phyloP scores from a whole-genome alignment of 2,329 filamentous ascomycete species.

The Penicillium crustosum region DNA sequence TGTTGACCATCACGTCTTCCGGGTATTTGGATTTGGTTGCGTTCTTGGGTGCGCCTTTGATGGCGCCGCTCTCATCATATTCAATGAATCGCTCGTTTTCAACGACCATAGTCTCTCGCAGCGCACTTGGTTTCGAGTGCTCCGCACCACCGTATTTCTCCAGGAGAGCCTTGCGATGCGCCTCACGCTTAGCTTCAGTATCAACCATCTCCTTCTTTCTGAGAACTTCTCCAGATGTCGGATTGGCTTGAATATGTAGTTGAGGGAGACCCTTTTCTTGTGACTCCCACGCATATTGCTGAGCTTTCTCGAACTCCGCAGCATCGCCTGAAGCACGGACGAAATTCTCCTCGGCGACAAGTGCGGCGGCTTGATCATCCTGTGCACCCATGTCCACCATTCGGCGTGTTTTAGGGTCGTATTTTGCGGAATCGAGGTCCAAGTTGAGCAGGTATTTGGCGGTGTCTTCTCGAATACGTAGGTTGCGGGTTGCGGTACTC shows the following conservation, averaged over 20 bases:
- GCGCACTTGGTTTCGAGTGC: slow-evolving; percentile 58
- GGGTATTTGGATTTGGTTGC: slow-evolving; percentile 84
- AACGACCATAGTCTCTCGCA: slow-evolving; percentile 67
- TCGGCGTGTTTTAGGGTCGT: slow-evolving; percentile 91
- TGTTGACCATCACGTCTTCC: slow-evolving; percentile 84
- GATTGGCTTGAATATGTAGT: slow-evolving; percentile 91
- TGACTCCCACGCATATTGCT: slow-evolving; percentile 90
- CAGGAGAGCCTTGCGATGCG: slow-evolving; percentile 67
- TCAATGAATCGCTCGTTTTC: slow-evolving; percentile 88
- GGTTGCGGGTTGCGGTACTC: slow-evolving; percentile 82
- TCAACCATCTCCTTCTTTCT: slow-evolving; percentile 79
- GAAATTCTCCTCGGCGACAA: slow-evolving; percentile 93
- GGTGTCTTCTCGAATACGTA: slow-evolving; percentile 92
- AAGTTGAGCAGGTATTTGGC: slow-evolving; percentile 95
- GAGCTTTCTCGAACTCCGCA: slow-evolving; percentile 85
- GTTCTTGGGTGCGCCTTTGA: slow-evolving; percentile 81
- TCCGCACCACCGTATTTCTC: slow-evolving; percentile 80
- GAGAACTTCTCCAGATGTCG: slow-evolving; percentile 83
- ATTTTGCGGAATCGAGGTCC: slow-evolving; percentile 93
- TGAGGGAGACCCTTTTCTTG: slow-evolving; percentile 80
- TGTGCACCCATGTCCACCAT: slow-evolving; percentile 85
- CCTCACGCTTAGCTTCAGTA: slow-evolving; percentile 65
- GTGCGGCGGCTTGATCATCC: slow-evolving; percentile 72
- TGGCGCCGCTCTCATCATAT: slow-evolving; percentile 84
- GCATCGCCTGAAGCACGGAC: slow-evolving; percentile 86